Conservation (phyloP, 2,329 filamentous ascomycete species). For the Verticillium albo-atrum region DNA sequence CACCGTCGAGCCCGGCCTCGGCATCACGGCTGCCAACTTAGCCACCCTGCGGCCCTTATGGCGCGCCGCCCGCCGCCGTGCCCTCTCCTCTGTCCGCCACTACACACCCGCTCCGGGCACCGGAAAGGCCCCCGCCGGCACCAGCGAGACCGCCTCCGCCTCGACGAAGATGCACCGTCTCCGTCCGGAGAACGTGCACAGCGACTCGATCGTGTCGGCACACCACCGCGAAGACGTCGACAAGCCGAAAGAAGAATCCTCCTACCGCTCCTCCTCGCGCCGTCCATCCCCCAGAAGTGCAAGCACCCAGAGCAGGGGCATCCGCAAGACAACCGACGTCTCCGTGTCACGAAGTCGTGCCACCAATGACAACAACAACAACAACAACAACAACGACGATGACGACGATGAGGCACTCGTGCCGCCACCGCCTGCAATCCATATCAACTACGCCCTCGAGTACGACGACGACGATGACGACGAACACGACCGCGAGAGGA, state of each 20-base stretch:
- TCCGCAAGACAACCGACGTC: background rate
- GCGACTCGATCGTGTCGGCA: background rate
- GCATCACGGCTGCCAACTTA: slow-evolving; percentile 31
- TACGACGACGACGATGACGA: background rate
- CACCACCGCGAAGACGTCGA: background rate
- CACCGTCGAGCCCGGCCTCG: slow-evolving; percentile 37
- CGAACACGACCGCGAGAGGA: too few species aligned
- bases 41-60: slow-evolving; percentile 34
- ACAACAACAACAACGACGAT: too few species aligned
- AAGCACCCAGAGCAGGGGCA: background rate
- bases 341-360: background rate
- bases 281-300: background rate
- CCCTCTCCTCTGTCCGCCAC: background rate
- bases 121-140: background rate
- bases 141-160: background rate
- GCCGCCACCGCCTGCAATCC: background rate
- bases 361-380: background rate
- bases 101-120: too few species aligned
- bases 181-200: background rate
- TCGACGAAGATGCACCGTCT: background rate
- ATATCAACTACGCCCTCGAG: background rate
- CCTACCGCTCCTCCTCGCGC: too few species aligned
- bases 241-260: background rate
- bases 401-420: background rate
- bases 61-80: slow-evolving; percentile 1